Conservation (phyloP, 116 monocot species). For the Zostera marina region DNA sequence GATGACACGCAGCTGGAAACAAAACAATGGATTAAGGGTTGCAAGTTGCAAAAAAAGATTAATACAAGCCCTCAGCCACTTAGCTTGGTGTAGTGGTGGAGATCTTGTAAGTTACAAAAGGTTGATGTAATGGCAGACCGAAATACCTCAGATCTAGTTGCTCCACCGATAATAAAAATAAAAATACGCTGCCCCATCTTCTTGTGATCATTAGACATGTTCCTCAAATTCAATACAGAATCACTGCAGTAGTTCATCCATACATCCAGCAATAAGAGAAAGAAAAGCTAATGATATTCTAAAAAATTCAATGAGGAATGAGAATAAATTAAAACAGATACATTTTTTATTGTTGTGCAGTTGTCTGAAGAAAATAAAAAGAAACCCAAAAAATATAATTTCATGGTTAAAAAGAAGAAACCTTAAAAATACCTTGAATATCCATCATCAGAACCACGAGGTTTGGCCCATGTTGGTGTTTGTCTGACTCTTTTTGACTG, state of each 20-base stretch:
- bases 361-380: too few relatives aligned
- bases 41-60: conserved; percentile 5
- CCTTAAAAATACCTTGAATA: conserved; percentile 52
- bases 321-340: not conserved
- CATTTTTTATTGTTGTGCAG: too few relatives aligned
- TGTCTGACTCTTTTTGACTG: conserved; percentile 69
- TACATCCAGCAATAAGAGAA: not conserved
- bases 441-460: conserved; percentile 70
- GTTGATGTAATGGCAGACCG: not conserved
- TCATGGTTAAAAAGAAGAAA: not conserved
- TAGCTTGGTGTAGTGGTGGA: too few relatives aligned
- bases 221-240: conserved; percentile 52
- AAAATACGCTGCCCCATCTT: conserved; percentile 94
- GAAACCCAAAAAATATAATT: too few relatives aligned
- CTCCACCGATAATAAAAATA: conserved; percentile 91
- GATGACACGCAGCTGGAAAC: conserved; percentile 37
- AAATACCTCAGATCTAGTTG: conserved; percentile 87
- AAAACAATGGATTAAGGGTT: conserved; percentile 1
- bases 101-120: too few relatives aligned
- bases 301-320: not conserved
- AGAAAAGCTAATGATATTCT: not conserved
- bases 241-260: conserved; percentile 33
- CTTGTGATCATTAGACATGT: conserved; percentile 70
- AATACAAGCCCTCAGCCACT: too few relatives aligned
- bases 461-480: conserved; percentile 74